Evolutionary conservation across 2,329 filamentous ascomycete species (phyloP), one percentile per base, ranked within the genome.

Genomic region (Penicillium brasilianum): DNA sequence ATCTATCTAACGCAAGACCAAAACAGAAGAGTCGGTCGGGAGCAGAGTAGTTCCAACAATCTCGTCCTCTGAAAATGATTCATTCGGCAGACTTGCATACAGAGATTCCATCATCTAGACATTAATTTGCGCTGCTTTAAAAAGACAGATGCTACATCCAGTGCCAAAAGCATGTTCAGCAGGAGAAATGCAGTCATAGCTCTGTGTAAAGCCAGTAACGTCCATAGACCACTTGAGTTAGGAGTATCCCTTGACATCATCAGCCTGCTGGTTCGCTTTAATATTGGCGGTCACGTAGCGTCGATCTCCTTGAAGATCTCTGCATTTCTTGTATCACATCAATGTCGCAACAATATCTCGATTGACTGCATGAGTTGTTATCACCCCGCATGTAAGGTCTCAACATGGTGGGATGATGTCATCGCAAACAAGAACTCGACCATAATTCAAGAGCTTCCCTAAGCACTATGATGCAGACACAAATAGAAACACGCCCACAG

Each of bases 381-480:
- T 18, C 20, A 22, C 54, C 20, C 3, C 11, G 14, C 16, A 14
- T 16, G 25, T 34, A 7, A n/a, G 16, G 9, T 39, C 11, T 46
- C 30, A 18, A n/a, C n/a, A n/a, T n/a, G 25, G 25, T n/a, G 16
- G 8, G 11, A 56, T 57, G 54, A 57, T 57, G 54, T 57, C 54
- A 57, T 22, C 11, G 16, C 2, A 34, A 22, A 16, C n/a, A 13
- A 16, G 13, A 22, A 32, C 32, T 5, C 30, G 20, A 48, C 13
- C 41, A 10, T 49, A 56, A n/a, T n/a, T 48, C 54, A 48, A 30
- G 34, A n/a, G 10, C 2, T 13, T 9, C 14, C 28, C 14, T 22
- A 11, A 22, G 13, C 39, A 20, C 39, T 11, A 20, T 5, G 11
- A 22, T 16, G 25, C 30, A 20, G 16, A 46, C 43, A 48, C 32